These are phyloP conservation scores for Oryza glumipatula DNA, from an alignment of 176 grass and related monocot species.

Conservation along the genomic window DNA sequence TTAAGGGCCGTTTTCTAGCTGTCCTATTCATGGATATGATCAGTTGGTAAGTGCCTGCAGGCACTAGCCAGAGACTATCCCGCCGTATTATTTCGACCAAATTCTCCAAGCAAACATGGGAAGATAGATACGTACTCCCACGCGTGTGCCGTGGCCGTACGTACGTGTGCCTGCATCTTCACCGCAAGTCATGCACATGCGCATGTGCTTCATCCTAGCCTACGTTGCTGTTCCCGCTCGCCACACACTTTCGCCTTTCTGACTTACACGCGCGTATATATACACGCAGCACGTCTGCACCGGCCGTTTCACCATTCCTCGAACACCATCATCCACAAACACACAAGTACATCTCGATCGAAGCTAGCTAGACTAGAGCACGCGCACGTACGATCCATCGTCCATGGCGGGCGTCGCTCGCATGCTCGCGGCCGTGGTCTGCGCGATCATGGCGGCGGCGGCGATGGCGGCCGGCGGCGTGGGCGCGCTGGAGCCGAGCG, in stretches of 20 bases:
- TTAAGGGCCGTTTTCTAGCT: too few relatives aligned
- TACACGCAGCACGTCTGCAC: background rate
- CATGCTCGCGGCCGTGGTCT: background rate
- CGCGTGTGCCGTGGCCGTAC: too few relatives aligned
- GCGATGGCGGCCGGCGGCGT: background rate
- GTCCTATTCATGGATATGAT: too few relatives aligned
- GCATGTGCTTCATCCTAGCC: conserved; percentile 3
- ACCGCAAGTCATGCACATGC: conserved; percentile 37
- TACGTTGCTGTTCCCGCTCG: conserved; percentile 26
- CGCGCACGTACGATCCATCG: too few relatives aligned
- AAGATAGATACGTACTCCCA: too few relatives aligned
- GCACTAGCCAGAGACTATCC: too few relatives aligned
- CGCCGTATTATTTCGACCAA: too few relatives aligned
- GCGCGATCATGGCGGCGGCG: background rate
- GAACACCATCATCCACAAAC: background rate
- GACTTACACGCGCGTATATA: background rate
- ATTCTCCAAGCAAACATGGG: too few relatives aligned
- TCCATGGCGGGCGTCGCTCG: conserved; percentile 18
- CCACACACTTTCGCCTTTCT: background rate
- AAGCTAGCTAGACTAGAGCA: too few relatives aligned
- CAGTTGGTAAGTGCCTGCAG: too few relatives aligned
- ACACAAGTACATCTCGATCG: background rate
- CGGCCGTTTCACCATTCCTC: background rate
- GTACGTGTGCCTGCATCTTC: background rate
- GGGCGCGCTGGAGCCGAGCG: conserved; percentile 7